Conservation (phyloP, 371 early-diverging fungal species). For the Umbelopsis sp. region DNA sequence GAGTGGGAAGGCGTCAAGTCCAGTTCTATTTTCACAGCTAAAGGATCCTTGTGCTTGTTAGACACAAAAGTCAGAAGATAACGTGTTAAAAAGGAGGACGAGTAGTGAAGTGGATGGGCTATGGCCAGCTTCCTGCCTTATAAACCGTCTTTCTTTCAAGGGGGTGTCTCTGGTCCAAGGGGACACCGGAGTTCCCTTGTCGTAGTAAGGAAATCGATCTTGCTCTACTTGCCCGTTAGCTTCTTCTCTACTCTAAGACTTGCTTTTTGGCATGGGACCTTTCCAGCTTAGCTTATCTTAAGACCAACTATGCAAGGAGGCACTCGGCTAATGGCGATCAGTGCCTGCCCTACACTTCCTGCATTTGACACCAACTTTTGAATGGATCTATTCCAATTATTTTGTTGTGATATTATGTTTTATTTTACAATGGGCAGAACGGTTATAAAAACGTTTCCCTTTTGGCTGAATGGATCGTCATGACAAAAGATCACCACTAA, state of each 20-base stretch:
- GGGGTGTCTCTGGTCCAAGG: not conserved
- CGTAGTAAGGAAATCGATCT: not conserved
- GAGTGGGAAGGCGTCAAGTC: constrained; percentile 11
- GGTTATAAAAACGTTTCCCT: not conserved
- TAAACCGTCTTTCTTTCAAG: not conserved
- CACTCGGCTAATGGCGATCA: constrained; percentile 1
- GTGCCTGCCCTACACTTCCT: constrained; percentile 10
- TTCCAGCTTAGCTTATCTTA: not conserved
- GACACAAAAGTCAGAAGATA: constrained; percentile 15
- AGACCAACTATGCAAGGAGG: constrained; percentile 1
- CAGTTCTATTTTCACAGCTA: not conserved
- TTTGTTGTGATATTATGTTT: not conserved
- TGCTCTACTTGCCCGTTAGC: not conserved
- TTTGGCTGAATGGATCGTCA: not conserved
- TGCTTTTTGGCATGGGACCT: not conserved
- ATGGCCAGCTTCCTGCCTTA: not conserved
- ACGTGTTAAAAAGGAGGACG: constrained; percentile 15
- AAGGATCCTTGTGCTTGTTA: not conserved
- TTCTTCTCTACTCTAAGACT: not conserved
- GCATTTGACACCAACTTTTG: not conserved
- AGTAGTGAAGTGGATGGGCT: not conserved
- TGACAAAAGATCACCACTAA: not conserved
- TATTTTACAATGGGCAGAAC: not conserved
- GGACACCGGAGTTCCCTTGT: constrained; percentile 12
- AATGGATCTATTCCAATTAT: not conserved